phyloP scores from a whole-genome alignment of 495 filamentous ascomycete genomes.

The Penicillium daleae region DNA sequence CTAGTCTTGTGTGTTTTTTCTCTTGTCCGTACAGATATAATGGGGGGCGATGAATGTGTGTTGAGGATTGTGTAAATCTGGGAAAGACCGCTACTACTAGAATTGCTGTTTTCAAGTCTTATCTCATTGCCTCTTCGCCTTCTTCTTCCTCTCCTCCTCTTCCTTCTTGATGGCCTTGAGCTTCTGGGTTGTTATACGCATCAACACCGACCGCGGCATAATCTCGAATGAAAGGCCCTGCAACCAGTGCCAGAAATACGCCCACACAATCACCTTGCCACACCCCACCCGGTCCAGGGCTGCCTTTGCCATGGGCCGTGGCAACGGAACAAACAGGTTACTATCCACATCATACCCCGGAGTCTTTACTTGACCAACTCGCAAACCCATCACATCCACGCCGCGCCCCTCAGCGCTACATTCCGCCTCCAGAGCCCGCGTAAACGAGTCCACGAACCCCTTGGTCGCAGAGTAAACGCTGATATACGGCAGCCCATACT shows the following conservation, averaged over 20 bases:
- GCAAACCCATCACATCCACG: slow-evolving; percentile 36
- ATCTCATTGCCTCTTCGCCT: slow-evolving; percentile 20
- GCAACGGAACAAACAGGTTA: slow-evolving; percentile 27
- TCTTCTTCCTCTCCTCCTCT: slow-evolving; percentile 16
- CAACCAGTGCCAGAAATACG: slow-evolving; percentile 37
- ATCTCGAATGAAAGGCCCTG: slow-evolving; percentile 26
- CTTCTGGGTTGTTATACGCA: no score
- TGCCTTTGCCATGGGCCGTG: slow-evolving; percentile 29
- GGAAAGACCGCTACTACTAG: not conserved
- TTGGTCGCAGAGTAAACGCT: slow-evolving; percentile 42
- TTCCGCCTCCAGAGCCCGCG: slow-evolving; percentile 35
- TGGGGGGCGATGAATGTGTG: slow-evolving; percentile 8
- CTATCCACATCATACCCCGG: slow-evolving; percentile 25
- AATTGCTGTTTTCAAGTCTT: not conserved
- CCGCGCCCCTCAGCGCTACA: slow-evolving; percentile 26
- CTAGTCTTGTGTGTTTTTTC: not conserved
- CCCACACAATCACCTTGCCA: slow-evolving; percentile 28
- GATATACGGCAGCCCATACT: slow-evolving; percentile 41
- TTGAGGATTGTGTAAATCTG: slow-evolving; percentile 2
- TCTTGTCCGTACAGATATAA: slow-evolving; percentile 16
- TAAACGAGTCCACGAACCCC: slow-evolving; percentile 42
- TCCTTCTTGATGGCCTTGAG: slow-evolving; percentile 15
- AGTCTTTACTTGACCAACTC: slow-evolving; percentile 31
- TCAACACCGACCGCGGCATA: slow-evolving; percentile 28
- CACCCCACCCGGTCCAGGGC: slow-evolving; percentile 38